Conservation (phyloP, 106 monocot species). For the Acorus gramineus region DNA sequence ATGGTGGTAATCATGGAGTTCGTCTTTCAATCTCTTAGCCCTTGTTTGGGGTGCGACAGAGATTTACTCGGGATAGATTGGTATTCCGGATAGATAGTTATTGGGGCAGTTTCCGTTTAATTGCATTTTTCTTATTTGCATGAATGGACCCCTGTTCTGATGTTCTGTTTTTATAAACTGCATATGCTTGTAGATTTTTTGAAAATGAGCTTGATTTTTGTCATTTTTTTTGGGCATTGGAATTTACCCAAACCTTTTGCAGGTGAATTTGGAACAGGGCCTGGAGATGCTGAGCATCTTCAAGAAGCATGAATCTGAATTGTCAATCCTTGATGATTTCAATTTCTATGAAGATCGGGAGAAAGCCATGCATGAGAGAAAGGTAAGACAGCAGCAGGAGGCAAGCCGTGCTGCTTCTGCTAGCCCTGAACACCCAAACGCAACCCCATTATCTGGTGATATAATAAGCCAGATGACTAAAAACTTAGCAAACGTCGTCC, state of each 20-base stretch:
- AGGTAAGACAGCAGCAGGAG: slow-evolving; percentile 35
- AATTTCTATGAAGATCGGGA: slow-evolving; percentile 79
- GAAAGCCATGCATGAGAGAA: slow-evolving; percentile 82
- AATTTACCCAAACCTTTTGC: slow-evolving; percentile 4
- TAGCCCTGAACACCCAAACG: background rate
- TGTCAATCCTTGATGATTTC: slow-evolving; percentile 84
- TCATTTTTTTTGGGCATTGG: background rate
- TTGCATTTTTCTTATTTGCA: too few relatives aligned
- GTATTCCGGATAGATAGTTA: too few relatives aligned
- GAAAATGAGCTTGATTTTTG: background rate
- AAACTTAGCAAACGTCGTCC: slow-evolving; percentile 42
- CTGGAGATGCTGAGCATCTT: slow-evolving; percentile 79
- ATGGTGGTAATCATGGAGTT: too few relatives aligned
- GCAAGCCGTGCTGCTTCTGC: slow-evolving; percentile 11
- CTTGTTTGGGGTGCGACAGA: too few relatives aligned
- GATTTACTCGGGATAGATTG: too few relatives aligned
- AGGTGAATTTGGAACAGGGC: slow-evolving; percentile 89
- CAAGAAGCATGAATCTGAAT: slow-evolving; percentile 61
- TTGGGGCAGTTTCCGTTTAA: too few relatives aligned
- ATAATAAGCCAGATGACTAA: slow-evolving; percentile 48
- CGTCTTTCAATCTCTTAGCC: too few relatives aligned
- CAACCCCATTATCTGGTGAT: slow-evolving; percentile 16
- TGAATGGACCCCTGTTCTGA: too few relatives aligned
- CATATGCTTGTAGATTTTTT: background rate
- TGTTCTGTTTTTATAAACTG: background rate